Base-by-base conservation (phyloP, 163 green algal genomes). In the Smithsoniella earleae region DNA sequence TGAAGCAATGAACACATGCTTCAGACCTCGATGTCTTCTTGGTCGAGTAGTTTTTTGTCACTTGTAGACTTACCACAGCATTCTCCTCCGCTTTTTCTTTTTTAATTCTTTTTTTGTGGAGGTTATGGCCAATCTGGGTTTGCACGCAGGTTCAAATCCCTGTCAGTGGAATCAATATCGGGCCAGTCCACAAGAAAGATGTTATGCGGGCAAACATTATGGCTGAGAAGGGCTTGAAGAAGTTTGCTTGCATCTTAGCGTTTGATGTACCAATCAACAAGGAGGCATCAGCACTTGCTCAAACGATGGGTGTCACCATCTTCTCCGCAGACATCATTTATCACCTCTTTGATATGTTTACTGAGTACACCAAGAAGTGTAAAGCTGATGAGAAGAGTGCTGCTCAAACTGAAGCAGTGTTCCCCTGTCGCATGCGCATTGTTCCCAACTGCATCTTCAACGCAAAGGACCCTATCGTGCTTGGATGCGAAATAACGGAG, bases 361-460 rank as follows among this genome's bases (percentile, higher is more conserved):
- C 83, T 1, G 91, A 88, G 0, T 99, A 97, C 83, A 89, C 98
- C 76, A 89, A 92, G 78, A 36, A 86, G 73, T 82, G 92, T 46
- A 94, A 92, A 79, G 82, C 85, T 45, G 79, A 92, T 62, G 91
- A 96, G 84, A 86, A 95, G 80, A 83, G 90, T 79, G 91, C 87
- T 13, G 87, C 90, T 27, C 85, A 87, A 49, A 79, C 89, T 69
- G 82, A 92, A 36, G 92, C 88, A 6, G 87, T 94, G 1, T 97
- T 97, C 87, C 91, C 91, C 46, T 95, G 88, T 81, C 73, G 88
- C 10, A 86, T 96, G 69, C 82, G 84, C 30, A 97, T 97, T 77
- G 66, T 97, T 49, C 91, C 91, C 40, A 91, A 85, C 8, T 96
- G 89, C 82, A 86, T 99, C 45, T 99, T 98, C 86, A 98, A 97